A percentile compares a stretch with the other conserved stretches of the same genome.
Conservation (phyloP, 495 filamentous ascomycete species). For the Penicillium antarcticum region DNA sequence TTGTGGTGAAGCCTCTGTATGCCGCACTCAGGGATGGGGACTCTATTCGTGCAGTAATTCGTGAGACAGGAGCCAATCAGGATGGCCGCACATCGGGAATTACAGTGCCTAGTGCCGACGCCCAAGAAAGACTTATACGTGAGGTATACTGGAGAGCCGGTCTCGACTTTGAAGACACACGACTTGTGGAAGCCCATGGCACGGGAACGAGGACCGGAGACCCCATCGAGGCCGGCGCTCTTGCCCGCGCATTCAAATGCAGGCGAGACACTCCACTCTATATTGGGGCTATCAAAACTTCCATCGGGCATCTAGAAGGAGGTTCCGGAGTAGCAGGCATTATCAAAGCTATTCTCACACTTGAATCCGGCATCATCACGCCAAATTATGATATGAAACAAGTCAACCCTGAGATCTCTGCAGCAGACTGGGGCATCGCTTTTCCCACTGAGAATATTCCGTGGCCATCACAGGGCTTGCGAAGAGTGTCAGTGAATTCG, state of each 20-base stretch:
- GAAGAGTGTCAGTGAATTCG: slow-evolving; percentile 51
- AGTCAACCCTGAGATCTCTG: slow-evolving; percentile 29
- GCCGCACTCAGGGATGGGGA: slow-evolving; percentile 41
- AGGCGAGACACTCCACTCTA: slow-evolving; percentile 13
- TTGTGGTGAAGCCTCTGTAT: slow-evolving; percentile 39
- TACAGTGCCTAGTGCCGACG: slow-evolving; percentile 35
- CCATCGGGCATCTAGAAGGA: slow-evolving; percentile 45
- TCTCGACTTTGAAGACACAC: slow-evolving; percentile 31
- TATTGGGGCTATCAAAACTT: slow-evolving; percentile 40
- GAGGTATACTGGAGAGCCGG: slow-evolving; percentile 36
- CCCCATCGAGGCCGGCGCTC: slow-evolving; percentile 49
- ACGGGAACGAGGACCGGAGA: slow-evolving; percentile 49
- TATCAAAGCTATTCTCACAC: slow-evolving; percentile 34
- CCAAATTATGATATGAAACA: slow-evolving; percentile 30
- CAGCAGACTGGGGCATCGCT: slow-evolving; percentile 11
- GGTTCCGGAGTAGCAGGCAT: slow-evolving; percentile 42
- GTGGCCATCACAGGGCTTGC: slow-evolving; percentile 27
- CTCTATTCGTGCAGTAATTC: slow-evolving; percentile 40
- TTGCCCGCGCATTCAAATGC: slow-evolving; percentile 30
- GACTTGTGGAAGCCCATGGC: slow-evolving; percentile 49
- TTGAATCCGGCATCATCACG: slow-evolving; percentile 41
- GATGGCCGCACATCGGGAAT: slow-evolving; percentile 52
- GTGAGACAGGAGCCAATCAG: slow-evolving; percentile 34
- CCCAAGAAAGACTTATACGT: slow-evolving; percentile 40
- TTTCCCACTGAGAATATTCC: slow-evolving; percentile 14